These are phyloP conservation scores for Tylopilus sp. DNA, from an alignment of 768 basidiomycete genomes.

Conservation along the genomic window DNA sequence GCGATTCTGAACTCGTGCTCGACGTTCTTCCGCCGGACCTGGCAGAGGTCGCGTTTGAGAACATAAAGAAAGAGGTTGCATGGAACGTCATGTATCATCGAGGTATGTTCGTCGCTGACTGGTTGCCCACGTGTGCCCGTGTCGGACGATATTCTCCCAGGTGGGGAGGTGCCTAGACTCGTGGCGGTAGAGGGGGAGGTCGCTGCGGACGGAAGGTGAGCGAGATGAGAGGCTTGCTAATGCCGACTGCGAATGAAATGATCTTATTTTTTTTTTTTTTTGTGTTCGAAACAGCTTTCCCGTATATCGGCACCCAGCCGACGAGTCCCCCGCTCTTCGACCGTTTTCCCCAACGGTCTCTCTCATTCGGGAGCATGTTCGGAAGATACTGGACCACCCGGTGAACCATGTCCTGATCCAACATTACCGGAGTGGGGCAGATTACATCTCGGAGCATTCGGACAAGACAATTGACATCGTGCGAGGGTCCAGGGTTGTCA, in stretches of 20 bases:
- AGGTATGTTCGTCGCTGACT: constrained; percentile 39
- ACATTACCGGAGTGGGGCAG: constrained; percentile 71
- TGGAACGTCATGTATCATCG: constrained; percentile 76
- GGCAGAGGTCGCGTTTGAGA: constrained; percentile 54
- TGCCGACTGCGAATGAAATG: constrained; percentile 2
- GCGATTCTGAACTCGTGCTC: constrained; percentile 61
- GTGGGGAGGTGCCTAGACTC: constrained; percentile 68
- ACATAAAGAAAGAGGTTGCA: constrained; percentile 57
- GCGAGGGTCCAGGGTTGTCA: constrained; percentile 70
- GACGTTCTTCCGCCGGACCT: constrained; percentile 57
- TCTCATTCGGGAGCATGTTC: constrained; percentile 59
- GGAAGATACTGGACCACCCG: constrained; percentile 55
- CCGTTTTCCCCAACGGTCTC: constrained; percentile 70
- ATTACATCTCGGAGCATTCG: constrained; percentile 84
- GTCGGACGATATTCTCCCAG: constrained; percentile 32
- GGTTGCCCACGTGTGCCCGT: not conserved
- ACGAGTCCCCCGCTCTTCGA: constrained; percentile 65
- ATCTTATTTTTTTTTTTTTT: not conserved
- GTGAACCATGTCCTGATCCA: constrained; percentile 86
- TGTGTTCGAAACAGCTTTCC: constrained; percentile 54
- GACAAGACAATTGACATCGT: constrained; percentile 86
- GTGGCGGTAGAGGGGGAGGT: constrained; percentile 62
- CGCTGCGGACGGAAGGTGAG: constrained; percentile 47
- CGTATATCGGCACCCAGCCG: constrained; percentile 79
- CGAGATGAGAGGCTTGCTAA: constrained; percentile 12